Evolutionary conservation across 805 yeast genomes (phyloP).

Genomic region (Metschnikowia anglica): DNA sequence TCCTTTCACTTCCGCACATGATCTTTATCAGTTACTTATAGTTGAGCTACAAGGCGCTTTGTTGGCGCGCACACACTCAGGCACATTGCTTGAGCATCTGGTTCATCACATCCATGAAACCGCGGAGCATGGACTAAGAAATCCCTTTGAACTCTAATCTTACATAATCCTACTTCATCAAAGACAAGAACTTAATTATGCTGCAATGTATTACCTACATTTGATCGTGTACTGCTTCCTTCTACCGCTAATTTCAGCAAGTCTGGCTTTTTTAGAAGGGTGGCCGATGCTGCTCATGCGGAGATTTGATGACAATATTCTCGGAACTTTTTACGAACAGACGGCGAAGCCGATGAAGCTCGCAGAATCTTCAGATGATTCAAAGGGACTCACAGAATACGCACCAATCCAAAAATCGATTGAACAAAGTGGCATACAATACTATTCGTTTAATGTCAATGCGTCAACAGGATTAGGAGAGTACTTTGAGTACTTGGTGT

Average conservation of each 20-base stretch:
- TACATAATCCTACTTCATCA: not conserved
- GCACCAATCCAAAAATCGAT: constrained; percentile 38
- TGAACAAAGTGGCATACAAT: constrained; percentile 38
- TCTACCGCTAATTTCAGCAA: constrained; percentile 1
- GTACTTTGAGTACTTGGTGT: constrained; percentile 47
- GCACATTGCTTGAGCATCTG: too few species aligned
- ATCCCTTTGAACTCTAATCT: too few species aligned
- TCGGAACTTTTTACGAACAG: constrained; percentile 1
- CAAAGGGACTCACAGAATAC: constrained; percentile 36
- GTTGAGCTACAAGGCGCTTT: too few species aligned
- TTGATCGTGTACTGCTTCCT: not conserved
- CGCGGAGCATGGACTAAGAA: too few species aligned
- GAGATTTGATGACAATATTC: constrained; percentile 1
- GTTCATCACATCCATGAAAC: not conserved
- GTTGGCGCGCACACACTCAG: too few species aligned
- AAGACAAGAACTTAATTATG: not conserved
- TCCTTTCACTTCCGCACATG: too few species aligned
- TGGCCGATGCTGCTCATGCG: not conserved
- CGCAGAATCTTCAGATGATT: not conserved
- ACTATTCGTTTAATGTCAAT: constrained; percentile 45
- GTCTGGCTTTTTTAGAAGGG: not conserved
- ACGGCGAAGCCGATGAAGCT: not conserved
- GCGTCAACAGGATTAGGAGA: constrained; percentile 46
- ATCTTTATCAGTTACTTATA: too few species aligned
- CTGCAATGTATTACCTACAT: not conserved